Evolutionary conservation across 129 eudicot genomes (phyloP).

Genomic region (Rutidosis leptorrhynchoides): DNA sequence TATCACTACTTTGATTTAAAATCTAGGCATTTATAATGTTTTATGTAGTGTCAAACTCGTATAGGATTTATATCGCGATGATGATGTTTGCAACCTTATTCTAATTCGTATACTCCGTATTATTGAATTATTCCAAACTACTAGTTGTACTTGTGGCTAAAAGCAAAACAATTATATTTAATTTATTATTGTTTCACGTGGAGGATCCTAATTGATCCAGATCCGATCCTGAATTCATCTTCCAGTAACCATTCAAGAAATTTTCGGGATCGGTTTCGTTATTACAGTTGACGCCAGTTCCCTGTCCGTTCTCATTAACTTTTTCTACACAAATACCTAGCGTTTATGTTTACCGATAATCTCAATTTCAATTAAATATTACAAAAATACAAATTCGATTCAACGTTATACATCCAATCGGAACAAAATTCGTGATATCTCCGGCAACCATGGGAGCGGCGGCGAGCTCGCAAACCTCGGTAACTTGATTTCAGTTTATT

Average conservation of each 20-base stretch:
- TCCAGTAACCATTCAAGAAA: slow-evolving; percentile 7
- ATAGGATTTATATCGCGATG: too few species aligned
- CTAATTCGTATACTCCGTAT: too few species aligned
- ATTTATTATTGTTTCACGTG: background rate
- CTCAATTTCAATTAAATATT: background rate
- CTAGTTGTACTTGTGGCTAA: too few species aligned
- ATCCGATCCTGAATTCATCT: background rate
- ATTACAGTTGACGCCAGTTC: background rate
- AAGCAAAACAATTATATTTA: too few species aligned
- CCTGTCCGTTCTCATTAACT: too few species aligned
- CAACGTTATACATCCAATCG: background rate
- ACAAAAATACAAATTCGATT: background rate
- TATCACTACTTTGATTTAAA: too few species aligned
- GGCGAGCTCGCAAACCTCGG: slow-evolving; percentile 34
- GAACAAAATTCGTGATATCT: slow-evolving; percentile 7
- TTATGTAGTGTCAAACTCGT: too few species aligned
- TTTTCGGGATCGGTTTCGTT: background rate
- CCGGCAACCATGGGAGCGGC: slow-evolving; percentile 31
- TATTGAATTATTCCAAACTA: too few species aligned
- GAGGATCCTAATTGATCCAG: background rate
- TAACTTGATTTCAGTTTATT: slow-evolving; percentile 3
- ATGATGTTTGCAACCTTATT: too few species aligned
- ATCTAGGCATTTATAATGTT: too few species aligned
- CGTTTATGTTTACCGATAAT: background rate
- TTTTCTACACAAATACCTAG: background rate